Conservation (phyloP, 2,329 filamentous ascomycete genomes). For the Gremmenia infestans region DNA sequence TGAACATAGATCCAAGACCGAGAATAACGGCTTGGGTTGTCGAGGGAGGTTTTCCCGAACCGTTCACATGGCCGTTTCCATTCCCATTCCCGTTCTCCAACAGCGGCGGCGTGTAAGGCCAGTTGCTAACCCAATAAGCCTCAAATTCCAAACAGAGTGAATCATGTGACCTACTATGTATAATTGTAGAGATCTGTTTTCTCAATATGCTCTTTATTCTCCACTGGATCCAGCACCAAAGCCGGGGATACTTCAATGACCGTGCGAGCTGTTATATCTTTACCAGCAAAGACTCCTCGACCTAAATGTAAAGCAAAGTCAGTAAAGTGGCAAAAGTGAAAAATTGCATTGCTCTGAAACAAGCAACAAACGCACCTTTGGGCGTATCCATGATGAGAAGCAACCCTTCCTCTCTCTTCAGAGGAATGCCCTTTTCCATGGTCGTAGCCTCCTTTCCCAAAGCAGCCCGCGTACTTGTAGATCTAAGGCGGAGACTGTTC, state of each 20-base stretch:
- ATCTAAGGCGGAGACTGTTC: background rate
- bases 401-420: conserved; percentile 39
- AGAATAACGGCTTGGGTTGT: conserved; percentile 48
- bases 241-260: conserved; percentile 49
- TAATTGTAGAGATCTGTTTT: conserved; percentile 50
- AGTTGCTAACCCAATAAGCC: conserved; percentile 22
- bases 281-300: conserved; percentile 46
- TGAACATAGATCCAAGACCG: conserved; percentile 54
- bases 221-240: conserved; percentile 41
- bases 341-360: background rate
- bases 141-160: conserved; percentile 14
- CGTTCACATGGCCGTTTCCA: conserved; percentile 23
- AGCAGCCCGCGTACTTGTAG: background rate
- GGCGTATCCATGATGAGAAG: conserved; percentile 43
- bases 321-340: background rate
- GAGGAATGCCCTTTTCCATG: conserved; percentile 19
- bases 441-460: background rate
- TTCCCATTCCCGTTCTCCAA: conserved; percentile 17
- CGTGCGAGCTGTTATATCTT: conserved; percentile 41
- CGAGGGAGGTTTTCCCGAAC: conserved; percentile 18
- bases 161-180: conserved; percentile 42
- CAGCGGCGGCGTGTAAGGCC: conserved; percentile 24
- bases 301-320: conserved; percentile 32
- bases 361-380: conserved; percentile 39
- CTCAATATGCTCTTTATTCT: conserved; percentile 44